Base-by-base conservation (phyloP, 768 basidiomycete species). In the Cystobasidium ongulense region DNA sequence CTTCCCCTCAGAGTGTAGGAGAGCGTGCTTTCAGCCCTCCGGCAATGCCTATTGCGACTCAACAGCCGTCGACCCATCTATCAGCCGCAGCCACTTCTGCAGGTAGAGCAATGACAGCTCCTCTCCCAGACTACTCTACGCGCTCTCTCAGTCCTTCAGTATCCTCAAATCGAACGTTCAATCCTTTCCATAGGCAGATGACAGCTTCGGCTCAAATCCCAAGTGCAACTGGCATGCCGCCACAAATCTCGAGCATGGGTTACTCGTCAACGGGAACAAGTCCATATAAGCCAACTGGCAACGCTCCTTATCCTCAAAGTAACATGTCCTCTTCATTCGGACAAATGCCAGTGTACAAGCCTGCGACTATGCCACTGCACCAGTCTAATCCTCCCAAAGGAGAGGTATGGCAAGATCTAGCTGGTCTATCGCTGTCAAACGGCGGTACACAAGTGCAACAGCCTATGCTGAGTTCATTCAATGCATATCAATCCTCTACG, bases 151-250 rank as follows among this genome's bases (percentile, higher is more conserved):
- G 35, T 25, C 25, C 68, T 36, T 36, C 54, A 36, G 52, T 57
- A 21, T 23, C 38, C 27, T 33, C 43, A 35, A 54, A 15, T 46
- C 33, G 13, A 15, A 27, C 15, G 7, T 59, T 59, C 25, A 71
- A 71, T 43, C 68, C 68, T 21, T 71, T 71, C 53, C 52, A 57
- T 38, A n/a, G 68, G 8, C 54, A 54, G 23, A 71, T 71, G 68
- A 71, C 68, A 59, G 68, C 68, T 59, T 71, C 68, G 21, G 68
- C 39, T 3, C 29, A 61, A 36, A 54, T 71, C 31, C 68, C 68
- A 23, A 29, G 33, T 43, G 1, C 17, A 18, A 41, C 63, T 36
- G 33, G 63, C n/a, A 29, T 52, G 3, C 35, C 31, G 10, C 33
- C 66, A 53, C 27, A 35, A 38, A 27, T 36, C 7, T 38, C n/a